A percentile compares a stretch with the other conserved stretches of the same genome.
Conservation (phyloP, 2,329 filamentous ascomycete genomes). For the Bimuria novae-zelandiae region DNA sequence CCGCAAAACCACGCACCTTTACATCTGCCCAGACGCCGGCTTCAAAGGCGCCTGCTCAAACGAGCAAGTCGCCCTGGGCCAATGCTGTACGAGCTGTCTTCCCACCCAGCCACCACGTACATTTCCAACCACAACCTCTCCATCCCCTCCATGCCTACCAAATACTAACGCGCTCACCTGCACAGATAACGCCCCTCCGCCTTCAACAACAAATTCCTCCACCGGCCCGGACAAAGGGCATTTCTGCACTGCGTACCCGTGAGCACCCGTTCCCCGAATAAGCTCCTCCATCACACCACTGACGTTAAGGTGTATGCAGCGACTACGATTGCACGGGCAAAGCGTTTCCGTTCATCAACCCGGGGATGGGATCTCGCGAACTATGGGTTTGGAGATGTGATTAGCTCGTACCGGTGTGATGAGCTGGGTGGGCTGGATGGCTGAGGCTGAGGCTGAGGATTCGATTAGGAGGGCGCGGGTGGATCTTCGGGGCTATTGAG, state of each 20-base stretch:
- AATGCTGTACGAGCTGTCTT: too few relatives aligned
- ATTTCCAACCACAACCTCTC: background rate
- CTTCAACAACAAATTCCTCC: constrained; percentile 23
- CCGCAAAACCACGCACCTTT: constrained; percentile 16
- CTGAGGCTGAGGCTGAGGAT: too few relatives aligned
- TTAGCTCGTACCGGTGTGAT: constrained; percentile 29
- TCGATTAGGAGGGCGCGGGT: too few relatives aligned
- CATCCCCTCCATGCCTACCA: background rate
- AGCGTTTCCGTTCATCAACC: constrained; percentile 27
- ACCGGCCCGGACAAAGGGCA: constrained; percentile 26
- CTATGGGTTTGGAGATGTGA: constrained; percentile 22
- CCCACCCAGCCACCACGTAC: too few relatives aligned
- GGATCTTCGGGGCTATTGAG: too few relatives aligned
- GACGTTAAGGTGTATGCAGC: too few relatives aligned
- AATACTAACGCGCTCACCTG: too few relatives aligned
- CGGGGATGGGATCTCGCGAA: constrained; percentile 24
- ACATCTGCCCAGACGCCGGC: constrained; percentile 20
- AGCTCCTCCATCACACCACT: too few relatives aligned
- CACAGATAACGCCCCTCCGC: constrained; percentile 15
- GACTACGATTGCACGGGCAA: constrained; percentile 21
- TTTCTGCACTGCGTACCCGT: constrained; percentile 30
- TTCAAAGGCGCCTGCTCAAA: constrained; percentile 25
- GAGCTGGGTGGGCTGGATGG: constrained; percentile 23
- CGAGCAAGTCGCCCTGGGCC: constrained; percentile 14
- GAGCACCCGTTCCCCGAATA: constrained; percentile 2